phyloP scores from a whole-genome alignment of 805 yeast species.

The Ogataea pini region DNA sequence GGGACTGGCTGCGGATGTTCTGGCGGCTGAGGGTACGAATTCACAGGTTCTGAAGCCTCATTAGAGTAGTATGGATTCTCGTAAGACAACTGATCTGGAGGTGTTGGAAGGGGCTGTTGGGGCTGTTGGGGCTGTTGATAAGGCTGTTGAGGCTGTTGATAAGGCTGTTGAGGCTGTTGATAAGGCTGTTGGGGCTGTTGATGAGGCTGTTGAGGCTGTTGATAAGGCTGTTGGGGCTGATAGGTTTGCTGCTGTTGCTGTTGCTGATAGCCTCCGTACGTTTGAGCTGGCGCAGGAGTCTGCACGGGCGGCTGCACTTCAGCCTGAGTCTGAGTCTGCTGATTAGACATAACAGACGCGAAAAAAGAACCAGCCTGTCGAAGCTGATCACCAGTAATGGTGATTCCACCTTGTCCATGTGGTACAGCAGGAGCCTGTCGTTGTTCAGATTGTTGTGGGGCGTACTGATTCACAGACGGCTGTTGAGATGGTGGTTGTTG shows the following conservation, averaged over 20 bases:
- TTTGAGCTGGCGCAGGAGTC: not conserved
- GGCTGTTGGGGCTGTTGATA: constrained; percentile 2
- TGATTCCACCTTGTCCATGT: constrained; percentile 6
- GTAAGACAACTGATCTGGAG: constrained; percentile 3
- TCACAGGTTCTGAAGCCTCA: not conserved
- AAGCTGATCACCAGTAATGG: constrained; percentile 17
- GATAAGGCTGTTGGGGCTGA: not conserved
- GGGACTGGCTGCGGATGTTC: not conserved
- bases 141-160: constrained; percentile 1
- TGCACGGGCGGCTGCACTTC: not conserved
- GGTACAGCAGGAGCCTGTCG: constrained; percentile 6
- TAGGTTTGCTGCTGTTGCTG: not conserved
- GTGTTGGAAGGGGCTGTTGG: constrained; percentile 1
- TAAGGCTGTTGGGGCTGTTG: constrained; percentile 2
- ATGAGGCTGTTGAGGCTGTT: constrained; percentile 2
- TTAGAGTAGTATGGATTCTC: constrained; percentile 2
- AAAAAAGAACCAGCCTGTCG: constrained; percentile 20
- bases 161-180: not conserved
- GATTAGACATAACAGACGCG: constrained; percentile 8
- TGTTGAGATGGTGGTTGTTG: constrained; percentile 4
- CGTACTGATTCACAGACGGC: constrained; percentile 6
- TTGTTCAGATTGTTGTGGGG: constrained; percentile 1
- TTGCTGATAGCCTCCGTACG: not conserved
- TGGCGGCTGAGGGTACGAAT: too few species aligned
- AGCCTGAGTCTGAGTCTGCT: constrained; percentile 2